A percentile compares a stretch with the other conserved stretches of the same genome.
These are phyloP conservation scores for Apiotrichum porosum DNA, from an alignment of 1,284 basidiomycete genomes.

Conservation along the genomic window DNA sequence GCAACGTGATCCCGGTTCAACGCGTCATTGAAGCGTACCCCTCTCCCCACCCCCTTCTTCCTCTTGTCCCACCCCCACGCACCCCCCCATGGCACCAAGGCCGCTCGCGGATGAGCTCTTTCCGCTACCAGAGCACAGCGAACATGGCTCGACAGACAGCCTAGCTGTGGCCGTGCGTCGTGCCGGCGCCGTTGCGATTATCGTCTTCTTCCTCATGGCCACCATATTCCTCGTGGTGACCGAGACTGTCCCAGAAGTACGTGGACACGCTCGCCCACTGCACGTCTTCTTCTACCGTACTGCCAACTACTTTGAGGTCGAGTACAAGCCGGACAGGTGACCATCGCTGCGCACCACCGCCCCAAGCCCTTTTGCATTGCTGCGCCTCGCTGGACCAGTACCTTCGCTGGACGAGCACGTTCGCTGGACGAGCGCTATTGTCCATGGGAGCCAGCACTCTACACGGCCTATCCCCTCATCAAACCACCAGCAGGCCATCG, in stretches of 20 bases:
- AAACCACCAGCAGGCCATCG: no score
- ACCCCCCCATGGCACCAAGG: background rate
- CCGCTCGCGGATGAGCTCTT: slow-evolving; percentile 38
- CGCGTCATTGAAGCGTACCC: no score
- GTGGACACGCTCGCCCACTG: background rate
- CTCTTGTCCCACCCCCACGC: background rate
- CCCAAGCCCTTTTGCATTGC: no score
- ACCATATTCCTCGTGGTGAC: slow-evolving; percentile 34
- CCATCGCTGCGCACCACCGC: no score
- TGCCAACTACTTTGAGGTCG: no score
- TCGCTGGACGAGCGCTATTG: background rate
- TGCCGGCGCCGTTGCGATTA: slow-evolving; percentile 30
- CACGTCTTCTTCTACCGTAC: no score
- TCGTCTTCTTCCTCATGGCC: slow-evolving; percentile 40
- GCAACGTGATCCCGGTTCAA: no score
- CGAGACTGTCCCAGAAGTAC: background rate
- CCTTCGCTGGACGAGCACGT: background rate
- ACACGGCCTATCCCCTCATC: background rate
- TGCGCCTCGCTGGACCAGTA: no score
- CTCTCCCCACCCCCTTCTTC: background rate
- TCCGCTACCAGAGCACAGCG: slow-evolving; percentile 16
- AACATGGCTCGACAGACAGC: background rate
- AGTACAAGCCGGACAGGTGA: no score
- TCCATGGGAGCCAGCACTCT: background rate
- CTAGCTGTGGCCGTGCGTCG: slow-evolving; percentile 26